Evolutionary conservation across 345 rosid genomes (phyloP), one percentile per base, ranked within the genome.

Genomic region (Acer campestre): DNA sequence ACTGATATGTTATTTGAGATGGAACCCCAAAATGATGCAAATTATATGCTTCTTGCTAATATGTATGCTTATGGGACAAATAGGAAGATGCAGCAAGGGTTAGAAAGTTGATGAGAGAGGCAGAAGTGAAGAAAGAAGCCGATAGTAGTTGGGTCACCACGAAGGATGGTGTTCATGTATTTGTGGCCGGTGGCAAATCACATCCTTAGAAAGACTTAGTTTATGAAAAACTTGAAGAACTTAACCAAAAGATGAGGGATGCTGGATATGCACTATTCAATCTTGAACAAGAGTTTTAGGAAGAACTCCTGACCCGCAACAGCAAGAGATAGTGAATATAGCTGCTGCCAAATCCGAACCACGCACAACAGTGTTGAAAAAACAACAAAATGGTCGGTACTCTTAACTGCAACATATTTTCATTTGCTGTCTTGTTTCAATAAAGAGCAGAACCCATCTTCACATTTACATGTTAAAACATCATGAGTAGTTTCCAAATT

Each of bases 21-120:
- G 86, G 98, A 95, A 67, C 98, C 98, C 31, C 89, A 91, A 55
- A 95, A 93, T 78, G 98, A 92, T 4, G 97, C 85, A 8, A 95
- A 93, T 73, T 93, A 95, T 79, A 98, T 95, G 72, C 94, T 95
- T 25, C 27, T 25, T 25, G 27, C 27, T 0, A 25, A 25, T 1
- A 25, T 25, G 27, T 25, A 25, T 0, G 27, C 27, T 25, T 25
- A 25, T 25, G 27, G 27, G 27, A 25, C 27, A 25, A 25, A 25
- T 25, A 1, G 27, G 27, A 25, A 25, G 27, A 25, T 25, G 27
- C 27, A 25, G 27, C 27, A 25, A 25, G 27, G 27, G 27, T 25
- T 25, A 25, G 27, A 25, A 25, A 25, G 27, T 25, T 25, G 27
- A 25, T 25, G 27, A 25, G 27, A 25, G 27, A 25, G 27, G 27